phyloP scores from a whole-genome alignment of 2,329 filamentous ascomycete genomes.

The Bipolaris victoriae region DNA sequence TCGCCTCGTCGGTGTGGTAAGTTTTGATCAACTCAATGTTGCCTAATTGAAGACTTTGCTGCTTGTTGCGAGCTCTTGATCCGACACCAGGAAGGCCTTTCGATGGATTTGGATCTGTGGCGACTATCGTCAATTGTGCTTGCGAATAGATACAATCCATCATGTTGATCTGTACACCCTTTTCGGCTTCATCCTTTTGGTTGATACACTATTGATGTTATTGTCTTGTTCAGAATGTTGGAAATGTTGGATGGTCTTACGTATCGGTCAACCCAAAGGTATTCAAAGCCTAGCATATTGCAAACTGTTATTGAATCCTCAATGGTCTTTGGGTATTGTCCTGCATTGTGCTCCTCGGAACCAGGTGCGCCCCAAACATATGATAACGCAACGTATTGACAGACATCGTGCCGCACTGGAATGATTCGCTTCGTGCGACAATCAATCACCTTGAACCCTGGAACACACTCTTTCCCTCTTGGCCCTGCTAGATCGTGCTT shows the following conservation, averaged over 20 bases:
- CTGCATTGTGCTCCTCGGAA: neutral
- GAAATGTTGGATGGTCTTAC: neutral
- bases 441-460: neutral
- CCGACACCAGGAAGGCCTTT: neutral
- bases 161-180: neutral
- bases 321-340: neutral
- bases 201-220: neutral
- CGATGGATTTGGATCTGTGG: neutral
- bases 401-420: neutral
- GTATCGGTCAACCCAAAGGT: neutral
- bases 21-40: neutral
- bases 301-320: neutral
- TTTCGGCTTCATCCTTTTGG: neutral
- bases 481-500: neutral
- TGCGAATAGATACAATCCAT: slow-evolving; percentile 2
- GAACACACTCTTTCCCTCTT: neutral
- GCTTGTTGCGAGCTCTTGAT: neutral
- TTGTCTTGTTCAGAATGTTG: neutral
- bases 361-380: neutral
- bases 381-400: neutral
- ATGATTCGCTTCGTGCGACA: neutral
- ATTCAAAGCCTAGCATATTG: neutral
- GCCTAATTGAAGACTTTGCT: neutral
- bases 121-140: neutral
- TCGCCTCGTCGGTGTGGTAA: neutral